Conservation (phyloP, 305 asterid species). For the Ruellia speciosa region DNA sequence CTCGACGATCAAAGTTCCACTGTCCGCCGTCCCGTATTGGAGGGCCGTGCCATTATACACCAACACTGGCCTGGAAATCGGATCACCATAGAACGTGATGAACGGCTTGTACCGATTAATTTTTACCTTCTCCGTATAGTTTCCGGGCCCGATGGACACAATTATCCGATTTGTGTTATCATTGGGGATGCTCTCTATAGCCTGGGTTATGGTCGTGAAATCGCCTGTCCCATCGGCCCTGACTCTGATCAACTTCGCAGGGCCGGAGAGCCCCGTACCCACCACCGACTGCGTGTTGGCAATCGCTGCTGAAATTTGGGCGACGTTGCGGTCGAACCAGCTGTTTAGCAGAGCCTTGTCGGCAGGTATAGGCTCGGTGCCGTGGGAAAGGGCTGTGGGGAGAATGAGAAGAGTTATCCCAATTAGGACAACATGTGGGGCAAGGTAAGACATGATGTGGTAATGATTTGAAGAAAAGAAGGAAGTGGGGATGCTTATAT, state of each 20-base stretch:
- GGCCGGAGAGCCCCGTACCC: background rate
- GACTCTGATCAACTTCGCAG: constrained; percentile 29
- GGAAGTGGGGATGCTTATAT: too few species aligned
- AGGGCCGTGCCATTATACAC: constrained; percentile 40
- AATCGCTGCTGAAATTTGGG: background rate
- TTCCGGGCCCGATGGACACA: constrained; percentile 56
- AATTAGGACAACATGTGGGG: too few species aligned
- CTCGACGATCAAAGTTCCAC: constrained; percentile 51
- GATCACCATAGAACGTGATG: constrained; percentile 58
- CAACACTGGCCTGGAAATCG: constrained; percentile 36
- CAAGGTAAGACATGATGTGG: too few species aligned
- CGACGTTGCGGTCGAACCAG: constrained; percentile 44
- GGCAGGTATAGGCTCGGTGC: constrained; percentile 26
- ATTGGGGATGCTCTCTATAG: constrained; percentile 43
- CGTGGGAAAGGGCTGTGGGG: too few species aligned
- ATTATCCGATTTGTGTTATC: constrained; percentile 42
- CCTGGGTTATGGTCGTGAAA: constrained; percentile 54
- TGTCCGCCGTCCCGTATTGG: constrained; percentile 39
- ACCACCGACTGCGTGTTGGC: constrained; percentile 2
- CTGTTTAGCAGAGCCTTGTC: constrained; percentile 24
- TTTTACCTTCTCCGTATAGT: constrained; percentile 49
- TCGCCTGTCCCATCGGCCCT: constrained; percentile 46
- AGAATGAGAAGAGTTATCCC: too few species aligned
- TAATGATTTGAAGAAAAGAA: too few species aligned
- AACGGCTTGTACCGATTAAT: constrained; percentile 35